Evolutionary conservation across 2,329 filamentous ascomycete species (phyloP).

Genomic region (Calonectria naviculata): DNA sequence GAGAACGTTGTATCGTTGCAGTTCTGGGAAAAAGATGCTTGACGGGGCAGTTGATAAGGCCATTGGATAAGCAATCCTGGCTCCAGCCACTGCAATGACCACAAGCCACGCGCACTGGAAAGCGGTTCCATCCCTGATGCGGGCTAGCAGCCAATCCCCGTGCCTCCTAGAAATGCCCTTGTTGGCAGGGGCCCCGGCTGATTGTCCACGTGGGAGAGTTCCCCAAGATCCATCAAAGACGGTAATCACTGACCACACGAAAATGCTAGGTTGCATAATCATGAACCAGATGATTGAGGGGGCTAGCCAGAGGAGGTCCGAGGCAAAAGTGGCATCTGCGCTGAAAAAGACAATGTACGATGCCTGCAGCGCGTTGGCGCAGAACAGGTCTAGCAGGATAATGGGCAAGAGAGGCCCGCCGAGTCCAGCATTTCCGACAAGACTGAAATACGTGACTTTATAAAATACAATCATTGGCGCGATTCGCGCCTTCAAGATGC

Average conservation of each 20-base stretch:
- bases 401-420: background rate
- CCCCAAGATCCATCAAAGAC: constrained; percentile 8
- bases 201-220: background rate
- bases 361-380: background rate
- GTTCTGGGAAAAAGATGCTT: background rate
- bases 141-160: background rate
- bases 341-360: constrained; percentile 3
- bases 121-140: background rate
- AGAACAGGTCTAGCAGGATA: background rate
- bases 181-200: background rate
- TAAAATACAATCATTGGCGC: background rate
- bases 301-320: background rate
- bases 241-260: constrained; percentile 9
- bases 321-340: background rate
- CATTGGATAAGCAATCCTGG: background rate
- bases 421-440: background rate
- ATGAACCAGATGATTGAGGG: constrained; percentile 8
- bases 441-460: background rate
- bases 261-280: constrained; percentile 5
- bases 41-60: background rate
- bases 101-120: background rate
- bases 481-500: background rate
- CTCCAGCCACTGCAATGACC: background rate
- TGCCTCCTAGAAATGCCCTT: background rate
- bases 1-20: background rate